Evolutionary conservation across 768 basidiomycete species (phyloP).

Genomic region (Kwoniella pini): DNA sequence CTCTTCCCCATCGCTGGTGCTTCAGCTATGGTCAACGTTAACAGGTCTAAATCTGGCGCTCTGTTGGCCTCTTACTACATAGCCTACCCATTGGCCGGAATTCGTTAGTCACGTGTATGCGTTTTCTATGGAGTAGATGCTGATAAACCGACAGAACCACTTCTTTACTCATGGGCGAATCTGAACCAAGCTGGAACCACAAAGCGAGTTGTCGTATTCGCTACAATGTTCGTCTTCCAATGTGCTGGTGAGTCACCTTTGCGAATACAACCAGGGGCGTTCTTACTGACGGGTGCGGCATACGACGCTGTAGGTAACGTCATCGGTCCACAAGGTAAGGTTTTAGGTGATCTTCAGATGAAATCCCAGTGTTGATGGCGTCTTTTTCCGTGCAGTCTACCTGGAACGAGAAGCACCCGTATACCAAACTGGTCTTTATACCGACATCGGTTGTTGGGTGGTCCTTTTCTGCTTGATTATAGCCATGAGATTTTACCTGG

Average conservation of each 20-base stretch:
- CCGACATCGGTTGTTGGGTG: constrained; percentile 48
- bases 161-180: constrained; percentile 40
- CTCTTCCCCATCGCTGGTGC: constrained; percentile 23
- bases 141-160: neutral
- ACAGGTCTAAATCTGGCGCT: constrained; percentile 15
- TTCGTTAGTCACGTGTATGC: constrained; percentile 15
- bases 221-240: constrained; percentile 33
- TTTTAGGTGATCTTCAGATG: neutral
- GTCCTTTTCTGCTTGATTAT: constrained; percentile 34
- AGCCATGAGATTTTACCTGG: constrained; percentile 44
- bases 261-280: too few species aligned
- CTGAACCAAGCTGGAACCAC: constrained; percentile 47
- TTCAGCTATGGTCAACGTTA: constrained; percentile 22
- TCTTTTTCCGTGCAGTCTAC: constrained; percentile 27
- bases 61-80: constrained; percentile 33
- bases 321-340: constrained; percentile 41
- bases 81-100: constrained; percentile 31
- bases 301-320: constrained; percentile 28
- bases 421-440: constrained; percentile 49
- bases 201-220: constrained; percentile 42
- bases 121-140: neutral
- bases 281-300: too few species aligned
- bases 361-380: too few species aligned
- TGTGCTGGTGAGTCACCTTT: constrained; percentile 19
- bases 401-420: constrained; percentile 37